These are phyloP conservation scores for Ogataea zsoltii DNA, from an alignment of 805 yeast species.

Conservation along the genomic window DNA sequence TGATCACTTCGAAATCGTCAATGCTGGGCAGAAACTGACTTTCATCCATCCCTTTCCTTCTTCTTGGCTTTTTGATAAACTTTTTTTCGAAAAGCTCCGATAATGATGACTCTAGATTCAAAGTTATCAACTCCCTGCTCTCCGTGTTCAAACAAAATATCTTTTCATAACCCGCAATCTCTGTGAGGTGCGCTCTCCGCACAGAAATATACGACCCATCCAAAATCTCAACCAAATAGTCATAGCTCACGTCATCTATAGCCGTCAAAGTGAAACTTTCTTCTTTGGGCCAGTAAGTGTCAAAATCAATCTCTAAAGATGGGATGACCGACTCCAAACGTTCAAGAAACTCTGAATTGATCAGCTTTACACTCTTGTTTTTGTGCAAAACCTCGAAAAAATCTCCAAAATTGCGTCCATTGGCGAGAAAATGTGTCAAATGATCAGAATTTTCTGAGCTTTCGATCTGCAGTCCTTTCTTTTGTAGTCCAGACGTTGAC, in stretches of 20 bases:
- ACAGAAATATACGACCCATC: too few species aligned
- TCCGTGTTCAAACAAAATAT: neutral
- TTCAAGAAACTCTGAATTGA: neutral
- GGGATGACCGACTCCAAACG: neutral
- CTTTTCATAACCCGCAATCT: neutral
- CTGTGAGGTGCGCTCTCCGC: neutral
- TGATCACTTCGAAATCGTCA: conserved; percentile 12
- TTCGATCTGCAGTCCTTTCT: too few species aligned
- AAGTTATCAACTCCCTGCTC: too few species aligned
- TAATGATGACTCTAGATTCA: too few species aligned
- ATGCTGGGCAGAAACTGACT: conserved; percentile 7
- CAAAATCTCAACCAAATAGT: neutral
- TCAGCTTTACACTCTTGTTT: conserved; percentile 1
- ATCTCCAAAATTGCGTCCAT: neutral
- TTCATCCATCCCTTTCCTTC: neutral
- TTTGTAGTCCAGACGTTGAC: too few species aligned
- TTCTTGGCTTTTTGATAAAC: neutral
- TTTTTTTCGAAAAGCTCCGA: neutral
- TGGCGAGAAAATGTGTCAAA: conserved; percentile 4
- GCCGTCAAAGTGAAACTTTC: neutral
- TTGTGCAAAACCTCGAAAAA: neutral
- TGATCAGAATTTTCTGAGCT: neutral
- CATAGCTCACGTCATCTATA: neutral
- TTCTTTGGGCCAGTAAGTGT: conserved; percentile 9
- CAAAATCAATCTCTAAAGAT: conserved; percentile 2